Conservation (phyloP, 805 yeast species). For the Babjeviella inositovora region DNA sequence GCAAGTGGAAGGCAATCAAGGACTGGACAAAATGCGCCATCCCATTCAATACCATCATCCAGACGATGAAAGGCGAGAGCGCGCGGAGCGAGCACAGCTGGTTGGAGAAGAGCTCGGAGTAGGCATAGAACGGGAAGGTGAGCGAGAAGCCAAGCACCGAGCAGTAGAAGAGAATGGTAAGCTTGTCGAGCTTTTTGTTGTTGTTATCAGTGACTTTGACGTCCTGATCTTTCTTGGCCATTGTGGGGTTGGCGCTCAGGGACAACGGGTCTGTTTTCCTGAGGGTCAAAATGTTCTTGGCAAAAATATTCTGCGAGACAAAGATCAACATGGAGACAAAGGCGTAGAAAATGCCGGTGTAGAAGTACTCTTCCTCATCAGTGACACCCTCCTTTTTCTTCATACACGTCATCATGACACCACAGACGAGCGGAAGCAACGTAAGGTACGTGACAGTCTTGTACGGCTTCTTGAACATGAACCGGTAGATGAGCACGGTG, state of each 20-base stretch:
- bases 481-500: conserved; percentile 67
- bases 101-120: conserved; percentile 28
- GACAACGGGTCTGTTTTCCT: conserved; percentile 9
- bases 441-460: conserved; percentile 58
- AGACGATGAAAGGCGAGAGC: conserved; percentile 12
- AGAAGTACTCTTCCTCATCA: conserved; percentile 8
- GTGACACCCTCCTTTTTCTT: conserved; percentile 10
- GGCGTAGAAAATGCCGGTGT: conserved; percentile 30
- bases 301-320: conserved; percentile 67
- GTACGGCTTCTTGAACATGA: conserved; percentile 43
- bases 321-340: conserved; percentile 47
- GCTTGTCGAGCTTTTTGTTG: conserved; percentile 39
- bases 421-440: conserved; percentile 60
- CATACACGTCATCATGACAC: conserved; percentile 73
- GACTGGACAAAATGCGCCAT: conserved; percentile 57
- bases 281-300: conserved; percentile 52
- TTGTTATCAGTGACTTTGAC: conserved; percentile 1
- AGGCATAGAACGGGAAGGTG: conserved; percentile 51
- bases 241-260: conserved; percentile 1
- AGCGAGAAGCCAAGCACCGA: conserved; percentile 51
- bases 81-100: conserved; percentile 11
- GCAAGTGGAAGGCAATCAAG: conserved; percentile 58
- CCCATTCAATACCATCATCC: conserved; percentile 43
- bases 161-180: conserved; percentile 58
- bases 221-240: conserved; percentile 3